A percentile compares a stretch with the other conserved stretches of the same genome.
Conservation (phyloP, 805 yeast species). For the Barnettozyma vustinii region DNA sequence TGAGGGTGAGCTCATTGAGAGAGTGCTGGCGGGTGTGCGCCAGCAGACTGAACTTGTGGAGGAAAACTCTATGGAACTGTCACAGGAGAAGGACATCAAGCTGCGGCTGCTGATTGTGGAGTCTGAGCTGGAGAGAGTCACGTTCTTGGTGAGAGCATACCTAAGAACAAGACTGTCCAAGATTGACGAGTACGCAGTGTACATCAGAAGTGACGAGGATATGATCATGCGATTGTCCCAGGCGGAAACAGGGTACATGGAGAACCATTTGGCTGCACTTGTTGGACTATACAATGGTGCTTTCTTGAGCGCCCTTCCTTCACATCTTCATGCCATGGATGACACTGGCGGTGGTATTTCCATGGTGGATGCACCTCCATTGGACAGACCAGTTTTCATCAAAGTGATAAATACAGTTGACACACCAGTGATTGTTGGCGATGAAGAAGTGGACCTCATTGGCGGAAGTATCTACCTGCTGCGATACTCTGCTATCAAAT, state of each 20-base stretch:
- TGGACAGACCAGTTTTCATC: constrained; percentile 73
- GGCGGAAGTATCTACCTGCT: constrained; percentile 71
- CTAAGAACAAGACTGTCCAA: constrained; percentile 64
- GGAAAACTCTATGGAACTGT: constrained; percentile 69
- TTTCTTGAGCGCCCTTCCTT: constrained; percentile 65
- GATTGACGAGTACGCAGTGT: constrained; percentile 65
- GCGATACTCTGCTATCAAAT: constrained; percentile 52
- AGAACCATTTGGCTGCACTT: constrained; percentile 58
- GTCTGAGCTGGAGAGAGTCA: constrained; percentile 84
- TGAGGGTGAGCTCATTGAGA: constrained; percentile 51
- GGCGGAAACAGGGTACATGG: constrained; percentile 63
- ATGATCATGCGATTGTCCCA: constrained; percentile 41
- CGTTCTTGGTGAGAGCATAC: constrained; percentile 75
- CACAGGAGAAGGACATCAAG: constrained; percentile 61
- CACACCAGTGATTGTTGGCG: constrained; percentile 40
- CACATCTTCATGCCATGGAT: constrained; percentile 63
- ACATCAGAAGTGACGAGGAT: constrained; percentile 42
- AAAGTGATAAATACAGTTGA: constrained; percentile 39
- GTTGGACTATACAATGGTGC: constrained; percentile 60
- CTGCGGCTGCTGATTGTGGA: constrained; percentile 80
- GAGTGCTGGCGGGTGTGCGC: constrained; percentile 54
- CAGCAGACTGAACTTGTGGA: constrained; percentile 73
- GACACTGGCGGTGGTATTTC: constrained; percentile 61
- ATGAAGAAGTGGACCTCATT: constrained; percentile 51
- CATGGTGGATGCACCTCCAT: constrained; percentile 78